Evolutionary conservation across 75 land plant species (phyloP).

Genomic region (Adiantum capillusveneris): DNA sequence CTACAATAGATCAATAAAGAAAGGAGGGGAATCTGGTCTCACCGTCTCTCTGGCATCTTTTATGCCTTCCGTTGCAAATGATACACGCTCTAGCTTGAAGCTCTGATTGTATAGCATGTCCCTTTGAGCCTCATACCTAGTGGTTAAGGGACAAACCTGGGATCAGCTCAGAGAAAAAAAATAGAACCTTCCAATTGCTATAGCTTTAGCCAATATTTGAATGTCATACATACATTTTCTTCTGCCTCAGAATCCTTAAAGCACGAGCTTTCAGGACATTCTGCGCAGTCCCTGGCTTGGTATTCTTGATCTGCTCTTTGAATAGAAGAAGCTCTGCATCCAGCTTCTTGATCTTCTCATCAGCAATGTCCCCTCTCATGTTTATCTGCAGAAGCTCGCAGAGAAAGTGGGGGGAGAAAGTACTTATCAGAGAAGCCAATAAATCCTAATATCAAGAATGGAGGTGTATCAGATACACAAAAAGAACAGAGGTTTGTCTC

Average conservation of each 20-base stretch:
- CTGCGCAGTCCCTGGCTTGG: slow-evolving; percentile 23
- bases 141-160: neutral
- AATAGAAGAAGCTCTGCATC: slow-evolving; percentile 14
- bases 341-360: slow-evolving; percentile 22
- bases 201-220: no score
- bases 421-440: no score
- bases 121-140: slow-evolving; percentile 11
- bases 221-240: slow-evolving; percentile 26
- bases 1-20: no score
- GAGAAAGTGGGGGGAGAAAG: no score
- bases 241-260: slow-evolving; percentile 18
- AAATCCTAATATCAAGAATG: no score
- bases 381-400: no score
- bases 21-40: no score
- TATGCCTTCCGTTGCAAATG: slow-evolving; percentile 14
- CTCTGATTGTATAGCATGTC: slow-evolving; percentile 11
- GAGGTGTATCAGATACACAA: no score
- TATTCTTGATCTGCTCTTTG: slow-evolving; percentile 17
- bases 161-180: no score
- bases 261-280: slow-evolving; percentile 20
- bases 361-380: slow-evolving; percentile 14
- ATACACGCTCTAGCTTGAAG: slow-evolving; percentile 11
- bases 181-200: no score
- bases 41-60: slow-evolving; percentile 8
- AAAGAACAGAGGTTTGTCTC: no score